A percentile compares a stretch with the other conserved stretches of the same genome.
These are phyloP conservation scores for Plasmodium reichenowi DNA, from an alignment of 169 alveolate genomes.

Conservation along the genomic window DNA sequence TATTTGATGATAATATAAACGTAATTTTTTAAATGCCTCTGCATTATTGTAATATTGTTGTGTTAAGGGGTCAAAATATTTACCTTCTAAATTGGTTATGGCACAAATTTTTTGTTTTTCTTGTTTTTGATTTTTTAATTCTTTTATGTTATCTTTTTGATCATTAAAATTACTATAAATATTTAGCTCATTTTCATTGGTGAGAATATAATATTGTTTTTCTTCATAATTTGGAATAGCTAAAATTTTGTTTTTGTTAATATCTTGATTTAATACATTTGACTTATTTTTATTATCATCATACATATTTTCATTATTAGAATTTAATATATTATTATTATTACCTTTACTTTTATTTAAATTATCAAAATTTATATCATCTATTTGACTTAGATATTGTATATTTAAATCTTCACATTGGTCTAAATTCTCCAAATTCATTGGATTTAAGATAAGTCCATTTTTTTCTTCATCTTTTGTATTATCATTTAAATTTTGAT, in stretches of 20 bases:
- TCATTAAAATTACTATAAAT: conserved; percentile 73
- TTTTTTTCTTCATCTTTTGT: too few species aligned
- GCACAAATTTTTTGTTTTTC: conserved; percentile 62
- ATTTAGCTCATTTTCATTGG: conserved; percentile 37
- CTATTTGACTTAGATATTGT: conserved; percentile 59
- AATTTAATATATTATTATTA: neutral
- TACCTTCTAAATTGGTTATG: conserved; percentile 75
- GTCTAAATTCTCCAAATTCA: conserved; percentile 41
- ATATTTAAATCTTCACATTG: conserved; percentile 73
- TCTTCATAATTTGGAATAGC: conserved; percentile 11
- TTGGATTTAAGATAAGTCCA: neutral
- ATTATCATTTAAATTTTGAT: too few species aligned
- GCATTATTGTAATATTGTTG: conserved; percentile 58
- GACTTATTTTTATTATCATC: conserved; percentile 4
- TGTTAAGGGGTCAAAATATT: conserved; percentile 74
- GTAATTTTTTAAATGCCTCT: conserved; percentile 49
- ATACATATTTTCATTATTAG: neutral
- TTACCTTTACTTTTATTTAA: neutral
- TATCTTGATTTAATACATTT: neutral
- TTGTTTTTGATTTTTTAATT: conserved; percentile 48
- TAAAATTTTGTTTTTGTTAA: neutral
- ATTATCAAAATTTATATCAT: conserved; percentile 39
- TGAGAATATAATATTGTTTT: conserved; percentile 49
- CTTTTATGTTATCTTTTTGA: conserved; percentile 32
- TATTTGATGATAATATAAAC: conserved; percentile 44